Base-by-base conservation (phyloP, 139 green algal genomes). In the Chlorella sp. region DNA sequence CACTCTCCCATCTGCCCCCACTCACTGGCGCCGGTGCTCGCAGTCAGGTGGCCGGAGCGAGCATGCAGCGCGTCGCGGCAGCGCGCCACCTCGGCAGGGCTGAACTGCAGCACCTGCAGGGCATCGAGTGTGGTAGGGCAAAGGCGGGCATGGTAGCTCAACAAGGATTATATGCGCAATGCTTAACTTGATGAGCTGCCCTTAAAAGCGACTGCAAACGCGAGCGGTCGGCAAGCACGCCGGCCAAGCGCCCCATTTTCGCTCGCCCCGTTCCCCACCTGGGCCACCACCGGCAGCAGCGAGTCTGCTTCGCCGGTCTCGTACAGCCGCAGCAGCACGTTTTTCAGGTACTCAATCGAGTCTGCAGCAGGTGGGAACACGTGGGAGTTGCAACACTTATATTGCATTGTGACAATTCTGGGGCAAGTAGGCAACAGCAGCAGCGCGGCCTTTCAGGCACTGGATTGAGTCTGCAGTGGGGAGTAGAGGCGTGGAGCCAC, bases 291-390 rank as follows among this genome's bases (percentile, higher is more conserved):
- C 1, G 90, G 90, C 30, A 93, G 80, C 70, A 93, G 85, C 13
- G 76, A 72, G 20, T 84, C 85, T 30, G 87, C 87, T 69, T 93
- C 87, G 38, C 90, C 90, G 69, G 89, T 93, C 84, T 93, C 89
- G 69, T 82, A 93, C 40, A 93, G 82, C 85, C 92, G 91, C 32
- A 93, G 85, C 62, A 93, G 60, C 51, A 92, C 77, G 28, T 93
- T 93, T 34, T 93, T 93, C 51, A 93, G 88, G 82, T 93, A 93
- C 40, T 93, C 85, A 56, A 93, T 89, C 34, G 92, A 89, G n/a
- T 85, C 83, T 82, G 46, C 76, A 72, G 44, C 20, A 48, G 24
- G 28, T 14, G 30, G 48, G 51, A 46, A 65, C 0, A n/a, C n/a
- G n/a, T n/a, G n/a, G n/a, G n/a, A n/a, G n/a, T n/a, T n/a, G n/a